Conservation (phyloP, 2,329 filamentous ascomycete species). For the Hymenoscyphus repandus region DNA sequence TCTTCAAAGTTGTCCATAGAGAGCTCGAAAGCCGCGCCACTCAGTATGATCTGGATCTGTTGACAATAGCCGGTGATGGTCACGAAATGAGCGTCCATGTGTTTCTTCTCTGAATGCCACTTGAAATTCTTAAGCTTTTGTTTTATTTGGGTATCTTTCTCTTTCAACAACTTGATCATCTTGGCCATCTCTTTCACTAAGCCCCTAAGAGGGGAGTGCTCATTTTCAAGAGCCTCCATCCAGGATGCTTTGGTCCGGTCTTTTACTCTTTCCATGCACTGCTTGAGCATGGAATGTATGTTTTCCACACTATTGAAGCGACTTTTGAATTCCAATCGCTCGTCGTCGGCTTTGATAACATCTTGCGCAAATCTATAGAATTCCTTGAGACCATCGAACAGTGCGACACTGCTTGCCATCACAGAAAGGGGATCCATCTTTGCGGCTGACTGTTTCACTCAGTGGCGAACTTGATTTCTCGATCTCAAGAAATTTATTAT, state of each 20-base stretch:
- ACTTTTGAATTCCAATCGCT: conserved; percentile 11
- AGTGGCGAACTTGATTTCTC: too few relatives aligned
- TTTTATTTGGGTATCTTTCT: neutral
- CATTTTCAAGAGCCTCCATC: conserved; percentile 6
- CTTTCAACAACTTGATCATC: conserved; percentile 4
- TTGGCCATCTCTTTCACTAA: conserved; percentile 4
- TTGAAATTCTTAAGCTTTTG: conserved; percentile 10
- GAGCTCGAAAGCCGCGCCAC: neutral
- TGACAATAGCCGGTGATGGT: conserved; percentile 9
- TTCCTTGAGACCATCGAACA: conserved; percentile 13
- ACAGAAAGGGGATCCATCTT: conserved; percentile 12
- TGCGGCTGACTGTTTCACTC: neutral
- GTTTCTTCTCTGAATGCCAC: conserved; percentile 17
- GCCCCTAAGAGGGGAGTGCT: conserved; percentile 7
- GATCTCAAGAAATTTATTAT: too few relatives aligned
- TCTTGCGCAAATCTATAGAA: conserved; percentile 10
- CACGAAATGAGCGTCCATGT: conserved; percentile 7
- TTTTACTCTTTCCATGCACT: neutral
- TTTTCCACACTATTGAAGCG: conserved; percentile 8
- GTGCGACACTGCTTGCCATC: conserved; percentile 12
- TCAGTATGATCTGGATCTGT: conserved; percentile 3
- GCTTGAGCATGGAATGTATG: neutral
- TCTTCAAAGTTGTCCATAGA: neutral
- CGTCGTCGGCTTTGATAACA: conserved; percentile 11
- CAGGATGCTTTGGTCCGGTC: conserved; percentile 3